Conservation (phyloP, 1,284 basidiomycete species). For the Ganoderma sinense region DNA sequence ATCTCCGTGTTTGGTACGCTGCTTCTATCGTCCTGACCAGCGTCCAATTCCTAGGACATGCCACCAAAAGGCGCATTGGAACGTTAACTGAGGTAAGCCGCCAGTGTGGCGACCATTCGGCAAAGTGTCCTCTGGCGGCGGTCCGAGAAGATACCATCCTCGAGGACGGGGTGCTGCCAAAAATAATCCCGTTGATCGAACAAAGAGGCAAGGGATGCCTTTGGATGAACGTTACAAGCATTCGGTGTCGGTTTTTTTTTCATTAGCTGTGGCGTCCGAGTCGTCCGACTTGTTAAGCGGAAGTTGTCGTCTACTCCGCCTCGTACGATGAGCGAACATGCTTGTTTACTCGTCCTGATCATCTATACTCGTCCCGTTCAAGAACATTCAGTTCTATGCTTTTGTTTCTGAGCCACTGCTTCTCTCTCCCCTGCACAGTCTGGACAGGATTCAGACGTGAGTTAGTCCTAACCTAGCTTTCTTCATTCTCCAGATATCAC, state of each 20-base stretch:
- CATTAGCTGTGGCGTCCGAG: not conserved
- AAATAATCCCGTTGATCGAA: not conserved
- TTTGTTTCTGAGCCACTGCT: not conserved
- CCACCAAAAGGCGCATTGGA: not conserved
- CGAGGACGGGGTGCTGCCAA: not conserved
- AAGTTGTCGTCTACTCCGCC: not conserved
- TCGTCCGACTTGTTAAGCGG: not conserved
- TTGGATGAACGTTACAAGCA: not conserved
- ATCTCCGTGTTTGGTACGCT: too few species aligned
- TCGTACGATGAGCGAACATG: not conserved
- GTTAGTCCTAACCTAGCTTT: slow-evolving; percentile 2
- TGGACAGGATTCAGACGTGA: not conserved
- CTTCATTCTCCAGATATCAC: not conserved
- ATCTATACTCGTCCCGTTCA: not conserved
- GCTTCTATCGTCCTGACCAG: too few species aligned
- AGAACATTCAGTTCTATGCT: not conserved
- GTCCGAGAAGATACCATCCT: not conserved
- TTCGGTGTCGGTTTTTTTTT: too few species aligned
- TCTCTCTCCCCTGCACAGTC: not conserved
- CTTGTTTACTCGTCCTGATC: not conserved
- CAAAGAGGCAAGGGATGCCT: not conserved
- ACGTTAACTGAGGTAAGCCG: not conserved
- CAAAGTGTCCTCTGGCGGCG: not conserved
- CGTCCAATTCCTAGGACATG: too few species aligned
- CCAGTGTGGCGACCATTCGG: not conserved